phyloP scores from a whole-genome alignment of 2,329 filamentous ascomycete species.

The Aspergillus sp. region DNA sequence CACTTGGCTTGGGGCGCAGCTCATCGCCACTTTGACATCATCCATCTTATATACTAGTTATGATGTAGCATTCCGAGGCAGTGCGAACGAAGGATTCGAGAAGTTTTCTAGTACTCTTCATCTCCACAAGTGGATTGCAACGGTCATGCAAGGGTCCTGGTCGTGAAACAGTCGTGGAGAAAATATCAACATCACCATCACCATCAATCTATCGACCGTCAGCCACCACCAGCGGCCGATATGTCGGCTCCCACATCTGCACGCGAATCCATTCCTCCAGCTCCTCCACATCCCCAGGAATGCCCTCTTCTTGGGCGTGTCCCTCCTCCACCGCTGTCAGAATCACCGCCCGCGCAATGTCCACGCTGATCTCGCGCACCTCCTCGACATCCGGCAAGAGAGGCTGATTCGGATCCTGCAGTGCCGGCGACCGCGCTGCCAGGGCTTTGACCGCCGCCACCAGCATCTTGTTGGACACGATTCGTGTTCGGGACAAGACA shows the following conservation, averaged over 20 bases:
- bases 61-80: no score
- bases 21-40: no score
- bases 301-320: slow-evolving; percentile 62
- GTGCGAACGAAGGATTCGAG: no score
- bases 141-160: no score
- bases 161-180: no score
- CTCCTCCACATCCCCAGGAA: slow-evolving; percentile 52
- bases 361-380: slow-evolving; percentile 72
- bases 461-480: slow-evolving; percentile 75
- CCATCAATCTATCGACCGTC: no score
- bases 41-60: no score
- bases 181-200: no score
- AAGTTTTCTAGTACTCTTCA: no score
- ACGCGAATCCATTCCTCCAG: slow-evolving; percentile 40
- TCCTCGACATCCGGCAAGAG: slow-evolving; percentile 74
- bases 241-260: slow-evolving; percentile 45
- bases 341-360: slow-evolving; percentile 75
- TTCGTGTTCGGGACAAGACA: slow-evolving; percentile 65
- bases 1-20: no score
- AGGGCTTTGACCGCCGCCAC: slow-evolving; percentile 76
- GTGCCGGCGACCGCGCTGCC: slow-evolving; percentile 67
- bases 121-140: no score
- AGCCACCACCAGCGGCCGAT: slow-evolving; percentile 32
- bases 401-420: slow-evolving; percentile 62
- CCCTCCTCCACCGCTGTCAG: slow-evolving; percentile 68